Conservation (phyloP, 2,329 filamentous ascomycete genomes). For the Claviceps cyperi region DNA sequence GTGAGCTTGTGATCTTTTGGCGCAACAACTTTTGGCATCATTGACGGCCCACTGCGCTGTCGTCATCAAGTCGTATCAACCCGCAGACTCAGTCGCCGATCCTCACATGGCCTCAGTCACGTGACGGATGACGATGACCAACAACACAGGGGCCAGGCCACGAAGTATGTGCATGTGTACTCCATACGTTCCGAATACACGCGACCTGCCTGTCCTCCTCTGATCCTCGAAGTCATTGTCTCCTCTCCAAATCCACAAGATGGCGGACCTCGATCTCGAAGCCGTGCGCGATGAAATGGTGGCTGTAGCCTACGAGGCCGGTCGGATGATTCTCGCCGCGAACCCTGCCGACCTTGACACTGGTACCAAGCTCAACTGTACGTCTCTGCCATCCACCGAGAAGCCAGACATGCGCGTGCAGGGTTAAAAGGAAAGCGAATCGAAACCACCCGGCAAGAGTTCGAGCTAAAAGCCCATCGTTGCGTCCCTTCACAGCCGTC, state of each 20-base stretch:
- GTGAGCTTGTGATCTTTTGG: too few relatives aligned
- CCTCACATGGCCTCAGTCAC: too few relatives aligned
- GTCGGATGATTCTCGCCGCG: constrained; percentile 46
- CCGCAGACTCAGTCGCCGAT: too few relatives aligned
- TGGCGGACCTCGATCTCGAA: constrained; percentile 36
- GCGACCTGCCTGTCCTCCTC: too few relatives aligned
- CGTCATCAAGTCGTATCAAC: too few relatives aligned
- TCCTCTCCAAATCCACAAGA: not conserved
- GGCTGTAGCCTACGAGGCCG: constrained; percentile 46
- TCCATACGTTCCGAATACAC: too few relatives aligned
- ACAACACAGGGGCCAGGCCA: too few relatives aligned
- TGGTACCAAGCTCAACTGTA: constrained; percentile 53
- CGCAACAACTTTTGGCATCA: too few relatives aligned
- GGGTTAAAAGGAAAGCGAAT: not conserved
- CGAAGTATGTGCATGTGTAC: too few relatives aligned
- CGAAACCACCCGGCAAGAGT: not conserved
- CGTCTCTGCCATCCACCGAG: constrained; percentile 5
- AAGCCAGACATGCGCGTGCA: too few relatives aligned
- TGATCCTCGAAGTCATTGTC: not conserved
- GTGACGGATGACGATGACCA: too few relatives aligned
- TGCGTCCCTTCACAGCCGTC: constrained; percentile 31
- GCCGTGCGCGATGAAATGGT: constrained; percentile 48
- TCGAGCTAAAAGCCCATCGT: not conserved
- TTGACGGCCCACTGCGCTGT: too few relatives aligned
- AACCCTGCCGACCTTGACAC: constrained; percentile 42